Evolutionary conservation across 345 rosid genomes (phyloP).

Genomic region (Aethionema arabicum): DNA sequence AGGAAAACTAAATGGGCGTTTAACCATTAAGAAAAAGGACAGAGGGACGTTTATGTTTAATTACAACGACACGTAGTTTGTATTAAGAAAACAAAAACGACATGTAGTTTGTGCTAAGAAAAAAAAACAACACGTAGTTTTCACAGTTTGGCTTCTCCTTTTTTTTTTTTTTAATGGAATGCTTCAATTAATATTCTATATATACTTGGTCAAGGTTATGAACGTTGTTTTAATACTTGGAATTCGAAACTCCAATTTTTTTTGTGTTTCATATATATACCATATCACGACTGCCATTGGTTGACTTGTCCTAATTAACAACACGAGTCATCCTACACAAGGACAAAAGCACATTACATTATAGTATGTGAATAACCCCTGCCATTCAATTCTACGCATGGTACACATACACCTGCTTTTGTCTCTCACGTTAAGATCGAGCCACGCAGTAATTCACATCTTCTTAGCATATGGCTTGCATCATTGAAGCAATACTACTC

Average conservation of each 20-base stretch:
- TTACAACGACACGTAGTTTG: background rate
- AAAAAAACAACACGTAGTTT: background rate
- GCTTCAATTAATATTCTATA: too few relatives aligned
- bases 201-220: too few relatives aligned
- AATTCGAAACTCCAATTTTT: too few relatives aligned
- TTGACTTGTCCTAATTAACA: too few relatives aligned
- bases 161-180: too few relatives aligned
- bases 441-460: conserved; percentile 1
- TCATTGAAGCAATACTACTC: background rate
- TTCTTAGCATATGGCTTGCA: conserved; percentile 5
- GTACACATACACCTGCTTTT: background rate
- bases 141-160: too few relatives aligned
- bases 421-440: background rate
- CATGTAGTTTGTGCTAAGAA: too few relatives aligned
- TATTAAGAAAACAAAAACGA: too few relatives aligned
- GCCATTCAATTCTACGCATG: conserved; percentile 1
- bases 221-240: too few relatives aligned
- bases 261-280: too few relatives aligned
- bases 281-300: too few relatives aligned
- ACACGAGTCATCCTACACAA: background rate
- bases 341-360: background rate
- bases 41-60: background rate
- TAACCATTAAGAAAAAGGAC: background rate
- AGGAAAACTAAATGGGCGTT: background rate
- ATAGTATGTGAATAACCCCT: background rate